Evolutionary conservation across 1,284 basidiomycete genomes (phyloP), one percentile per base, ranked within the genome.

Genomic region (Ceratobasidium sp.): DNA sequence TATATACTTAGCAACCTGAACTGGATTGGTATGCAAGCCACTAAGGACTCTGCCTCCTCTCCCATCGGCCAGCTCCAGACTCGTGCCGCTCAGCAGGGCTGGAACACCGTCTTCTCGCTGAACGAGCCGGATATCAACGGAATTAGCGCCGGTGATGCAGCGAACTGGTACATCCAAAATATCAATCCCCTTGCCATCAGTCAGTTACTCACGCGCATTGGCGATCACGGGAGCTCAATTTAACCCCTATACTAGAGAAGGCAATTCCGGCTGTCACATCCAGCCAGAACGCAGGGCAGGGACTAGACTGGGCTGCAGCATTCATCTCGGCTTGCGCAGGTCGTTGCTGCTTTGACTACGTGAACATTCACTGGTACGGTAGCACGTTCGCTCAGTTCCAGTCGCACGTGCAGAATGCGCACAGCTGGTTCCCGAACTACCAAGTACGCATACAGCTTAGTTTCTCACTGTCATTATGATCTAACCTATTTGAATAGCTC

Each of bases 81-180:
- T 44, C 77, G 69, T 26, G 77, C 77, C 3, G 77, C 77, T 13
- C 71, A 75, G 20, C 71, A 75, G 28, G 71, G 71, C 2, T 75
- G 71, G 71, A 75, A 75, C 60, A 75, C 71, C 20, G 77, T 78
- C 1, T 72, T 78, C 60, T 58, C 68, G 23, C 68, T 78, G 20
- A 78, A 78, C 46, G 77, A 78, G 60, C 68, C 77, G 18, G 77
- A 78, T 44, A 18, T 78, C 28, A 64, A 53, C 53, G 73, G 73
- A 1, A 67, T 67, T 20, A 64, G 44, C 1, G 46, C 73, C 10
- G 33, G 10, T 7, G 39, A 42, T 9, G 73, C 73, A 7, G 75
- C 64, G 2, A 46, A 44, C 49, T 78, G 77, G 77, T 78, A 78
- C 26, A 78, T 71, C 68, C 68, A 78, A 49, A 61, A 66, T 44